Conservation (phyloP, 768 basidiomycete genomes). For the Gloeostereum incarnatum region DNA sequence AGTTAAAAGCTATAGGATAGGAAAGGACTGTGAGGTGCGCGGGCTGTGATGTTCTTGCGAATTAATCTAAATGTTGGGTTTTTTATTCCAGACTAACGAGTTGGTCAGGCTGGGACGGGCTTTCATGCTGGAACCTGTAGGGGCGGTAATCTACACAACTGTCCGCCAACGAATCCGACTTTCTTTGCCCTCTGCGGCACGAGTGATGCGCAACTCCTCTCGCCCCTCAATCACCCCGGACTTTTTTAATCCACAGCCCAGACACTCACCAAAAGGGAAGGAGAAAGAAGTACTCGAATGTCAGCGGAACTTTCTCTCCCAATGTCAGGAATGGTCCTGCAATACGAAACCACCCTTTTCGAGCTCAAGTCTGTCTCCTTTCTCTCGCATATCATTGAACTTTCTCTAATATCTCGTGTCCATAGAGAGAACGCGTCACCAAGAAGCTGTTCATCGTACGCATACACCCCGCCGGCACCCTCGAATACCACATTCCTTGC, state of each 20-base stretch:
- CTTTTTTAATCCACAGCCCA: conserved; percentile 48
- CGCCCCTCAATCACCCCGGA: conserved; percentile 26
- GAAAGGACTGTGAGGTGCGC: no score
- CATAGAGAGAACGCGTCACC: not conserved
- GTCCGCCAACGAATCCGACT: conserved; percentile 22
- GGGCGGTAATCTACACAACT: conserved; percentile 41
- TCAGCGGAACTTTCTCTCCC: conserved; percentile 16
- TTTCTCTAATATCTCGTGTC: no score
- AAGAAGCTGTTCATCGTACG: conserved; percentile 42
- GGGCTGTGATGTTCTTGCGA: no score
- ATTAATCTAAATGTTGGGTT: not conserved
- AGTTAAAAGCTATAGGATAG: no score
- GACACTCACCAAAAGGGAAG: conserved; percentile 47
- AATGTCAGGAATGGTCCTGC: conserved; percentile 38
- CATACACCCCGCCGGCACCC: conserved; percentile 12
- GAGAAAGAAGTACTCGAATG: conserved; percentile 18
- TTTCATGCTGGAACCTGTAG: conserved; percentile 59
- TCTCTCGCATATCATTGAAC: no score
- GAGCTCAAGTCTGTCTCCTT: not conserved
- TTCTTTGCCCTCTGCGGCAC: conserved; percentile 17
- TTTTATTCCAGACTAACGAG: not conserved
- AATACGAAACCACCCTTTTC: conserved; percentile 21
- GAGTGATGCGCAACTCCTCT: conserved; percentile 18
- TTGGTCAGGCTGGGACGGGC: conserved; percentile 12
- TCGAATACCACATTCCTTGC: not conserved